phyloP scores from a whole-genome alignment of 345 rosid genomes.

The Eucalyptus tenuipes region DNA sequence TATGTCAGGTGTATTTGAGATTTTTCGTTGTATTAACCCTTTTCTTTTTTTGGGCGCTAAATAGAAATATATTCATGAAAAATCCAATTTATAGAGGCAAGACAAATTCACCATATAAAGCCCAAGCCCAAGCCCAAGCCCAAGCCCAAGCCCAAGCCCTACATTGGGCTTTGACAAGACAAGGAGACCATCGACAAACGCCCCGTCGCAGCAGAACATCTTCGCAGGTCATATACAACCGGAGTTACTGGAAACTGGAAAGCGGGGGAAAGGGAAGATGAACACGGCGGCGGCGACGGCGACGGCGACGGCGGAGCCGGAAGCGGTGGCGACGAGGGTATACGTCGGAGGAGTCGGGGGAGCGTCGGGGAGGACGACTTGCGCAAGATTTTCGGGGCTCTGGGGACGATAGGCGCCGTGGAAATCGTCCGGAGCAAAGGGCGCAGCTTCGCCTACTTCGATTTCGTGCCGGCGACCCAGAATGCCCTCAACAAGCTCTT shows the following conservation, averaged over 20 bases:
- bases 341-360: slow-evolving; percentile 81
- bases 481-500: slow-evolving; percentile 73
- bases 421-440: slow-evolving; percentile 75
- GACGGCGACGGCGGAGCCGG: neutral
- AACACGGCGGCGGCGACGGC: neutral
- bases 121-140: neutral
- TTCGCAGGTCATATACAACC: neutral
- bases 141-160: neutral
- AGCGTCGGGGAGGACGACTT: slow-evolving; percentile 54
- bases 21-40: too few relatives aligned
- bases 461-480: slow-evolving; percentile 45
- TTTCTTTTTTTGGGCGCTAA: neutral
- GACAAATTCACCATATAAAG: neutral
- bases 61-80: neutral
- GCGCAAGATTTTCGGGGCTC: slow-evolving; percentile 32
- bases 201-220: neutral
- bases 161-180: neutral
- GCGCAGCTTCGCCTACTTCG: slow-evolving; percentile 81
- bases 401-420: slow-evolving; percentile 33
- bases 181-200: neutral
- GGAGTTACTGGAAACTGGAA: neutral
- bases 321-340: slow-evolving; percentile 24
- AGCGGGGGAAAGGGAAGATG: neutral
- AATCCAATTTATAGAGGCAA: neutral
- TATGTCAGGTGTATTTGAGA: too few relatives aligned